Percentiles rank a stretch among this genome's conserved stretches.
Conservation (phyloP, 305 asterid species). For the Monarda citriodora region DNA sequence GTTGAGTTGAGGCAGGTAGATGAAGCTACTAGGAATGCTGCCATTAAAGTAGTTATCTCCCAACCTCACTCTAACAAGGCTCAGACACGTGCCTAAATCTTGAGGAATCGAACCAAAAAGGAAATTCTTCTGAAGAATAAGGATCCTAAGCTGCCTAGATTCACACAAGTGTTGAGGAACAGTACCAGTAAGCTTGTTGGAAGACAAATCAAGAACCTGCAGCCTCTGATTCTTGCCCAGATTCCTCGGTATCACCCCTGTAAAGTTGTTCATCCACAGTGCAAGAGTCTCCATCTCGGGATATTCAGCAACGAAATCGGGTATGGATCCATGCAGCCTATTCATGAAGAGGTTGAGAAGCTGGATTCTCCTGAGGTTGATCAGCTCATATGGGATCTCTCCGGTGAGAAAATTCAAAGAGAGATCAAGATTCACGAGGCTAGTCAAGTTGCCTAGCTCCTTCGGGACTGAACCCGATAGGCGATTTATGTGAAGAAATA, state of each 20-base stretch:
- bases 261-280: conserved; percentile 94
- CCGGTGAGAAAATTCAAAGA: conserved; percentile 79
- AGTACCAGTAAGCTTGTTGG: conserved; percentile 96
- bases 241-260: conserved; percentile 67
- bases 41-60: conserved; percentile 91
- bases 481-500: conserved; percentile 71
- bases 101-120: conserved; percentile 86
- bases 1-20: conserved; percentile 80
- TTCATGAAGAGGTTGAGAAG: conserved; percentile 88
- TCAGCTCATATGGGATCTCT: conserved; percentile 84
- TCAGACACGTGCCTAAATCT: conserved; percentile 67
- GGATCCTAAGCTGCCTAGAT: conserved; percentile 52
- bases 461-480: conserved; percentile 78
- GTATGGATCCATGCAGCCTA: conserved; percentile 85
- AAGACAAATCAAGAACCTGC: conserved; percentile 75
- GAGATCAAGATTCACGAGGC: conserved; percentile 79
- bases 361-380: conserved; percentile 46
- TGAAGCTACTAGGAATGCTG: conserved; percentile 73
- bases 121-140: conserved; percentile 74
- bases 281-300: conserved; percentile 66
- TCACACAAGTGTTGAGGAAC: conserved; percentile 70
- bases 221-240: conserved; percentile 71
- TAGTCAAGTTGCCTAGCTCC: conserved; percentile 83
- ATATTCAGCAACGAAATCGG: conserved; percentile 74
- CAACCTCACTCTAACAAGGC: conserved; percentile 87